Percentiles rank a stretch among this genome's conserved stretches.
These are phyloP conservation scores for Eragrostis curvula DNA, from an alignment of 176 grass and related monocot species.

Conservation along the genomic window DNA sequence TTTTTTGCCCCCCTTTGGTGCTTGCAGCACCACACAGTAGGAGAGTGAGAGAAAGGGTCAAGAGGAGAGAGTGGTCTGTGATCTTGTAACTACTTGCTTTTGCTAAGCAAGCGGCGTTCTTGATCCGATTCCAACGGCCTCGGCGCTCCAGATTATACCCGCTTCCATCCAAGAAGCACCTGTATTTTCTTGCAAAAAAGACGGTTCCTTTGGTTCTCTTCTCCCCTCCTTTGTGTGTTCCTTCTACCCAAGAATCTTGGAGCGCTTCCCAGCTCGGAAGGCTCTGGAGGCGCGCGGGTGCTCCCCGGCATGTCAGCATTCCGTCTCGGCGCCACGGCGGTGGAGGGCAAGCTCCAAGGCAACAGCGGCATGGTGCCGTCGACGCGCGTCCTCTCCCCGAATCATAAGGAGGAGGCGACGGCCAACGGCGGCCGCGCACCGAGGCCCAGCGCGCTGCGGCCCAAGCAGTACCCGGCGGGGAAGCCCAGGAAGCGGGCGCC, in stretches of 20 bases:
- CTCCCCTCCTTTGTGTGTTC: background rate
- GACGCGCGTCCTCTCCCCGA: background rate
- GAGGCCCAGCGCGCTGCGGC: background rate
- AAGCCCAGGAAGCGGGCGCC: constrained; percentile 7
- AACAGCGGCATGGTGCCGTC: background rate
- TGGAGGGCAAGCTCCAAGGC: background rate
- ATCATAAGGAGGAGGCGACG: background rate
- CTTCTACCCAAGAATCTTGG: constrained; percentile 4
- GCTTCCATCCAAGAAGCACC: background rate
- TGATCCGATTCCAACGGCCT: too few relatives aligned
- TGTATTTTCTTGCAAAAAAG: background rate
- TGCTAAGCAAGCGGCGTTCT: background rate
- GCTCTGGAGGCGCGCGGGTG: background rate
- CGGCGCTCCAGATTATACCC: background rate
- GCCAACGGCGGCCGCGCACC: background rate
- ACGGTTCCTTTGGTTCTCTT: too few relatives aligned
- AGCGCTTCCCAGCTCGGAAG: background rate
- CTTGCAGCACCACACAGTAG: background rate
- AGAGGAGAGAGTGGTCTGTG: background rate
- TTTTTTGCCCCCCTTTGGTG: background rate
- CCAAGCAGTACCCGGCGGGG: background rate
- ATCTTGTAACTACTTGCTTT: background rate
- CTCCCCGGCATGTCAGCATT: constrained; percentile 29
- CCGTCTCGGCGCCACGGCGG: background rate
- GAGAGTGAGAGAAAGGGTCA: background rate